Evolutionary conservation across 352 stramenopile genomes (phyloP).

Genomic region (Globisporangium okanoganense): DNA sequence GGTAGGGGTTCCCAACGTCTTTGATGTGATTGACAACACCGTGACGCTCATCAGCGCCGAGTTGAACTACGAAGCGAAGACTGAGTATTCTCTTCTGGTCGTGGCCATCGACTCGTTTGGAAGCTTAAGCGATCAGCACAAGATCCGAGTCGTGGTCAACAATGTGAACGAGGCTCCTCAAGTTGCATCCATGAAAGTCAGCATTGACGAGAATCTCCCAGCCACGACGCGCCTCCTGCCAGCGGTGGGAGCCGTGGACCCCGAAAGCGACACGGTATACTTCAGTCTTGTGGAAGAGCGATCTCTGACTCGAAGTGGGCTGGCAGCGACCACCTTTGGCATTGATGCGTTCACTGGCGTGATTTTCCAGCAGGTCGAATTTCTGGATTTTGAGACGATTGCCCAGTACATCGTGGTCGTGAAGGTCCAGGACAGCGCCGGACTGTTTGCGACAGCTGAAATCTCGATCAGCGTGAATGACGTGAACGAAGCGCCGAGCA

Average conservation of each 20-base stretch:
- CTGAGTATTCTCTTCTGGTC: slow-evolving; percentile 5
- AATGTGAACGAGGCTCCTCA: slow-evolving; percentile 32
- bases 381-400: slow-evolving; percentile 34
- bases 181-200: slow-evolving; percentile 8
- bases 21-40: slow-evolving; percentile 3
- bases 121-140: slow-evolving; percentile 8
- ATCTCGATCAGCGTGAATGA: slow-evolving; percentile 24
- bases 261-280: slow-evolving; percentile 22
- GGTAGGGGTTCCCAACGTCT: neutral
- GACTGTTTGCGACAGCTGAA: slow-evolving; percentile 14
- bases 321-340: slow-evolving; percentile 28
- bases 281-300: slow-evolving; percentile 25
- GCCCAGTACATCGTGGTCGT: slow-evolving; percentile 1
- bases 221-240: slow-evolving; percentile 14
- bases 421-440: slow-evolving; percentile 13
- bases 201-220: slow-evolving; percentile 28
- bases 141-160: slow-evolving; percentile 19
- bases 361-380: slow-evolving; percentile 25
- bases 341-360: slow-evolving; percentile 36
- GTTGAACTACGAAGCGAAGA: slow-evolving; percentile 3
- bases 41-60: slow-evolving; percentile 1
- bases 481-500: slow-evolving; percentile 28
- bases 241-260: slow-evolving; percentile 20
- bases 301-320: neutral
- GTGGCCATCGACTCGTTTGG: slow-evolving; percentile 6